Evolutionary conservation across 106 monocot species (phyloP).

Genomic region (Amphibolis antarctica): DNA sequence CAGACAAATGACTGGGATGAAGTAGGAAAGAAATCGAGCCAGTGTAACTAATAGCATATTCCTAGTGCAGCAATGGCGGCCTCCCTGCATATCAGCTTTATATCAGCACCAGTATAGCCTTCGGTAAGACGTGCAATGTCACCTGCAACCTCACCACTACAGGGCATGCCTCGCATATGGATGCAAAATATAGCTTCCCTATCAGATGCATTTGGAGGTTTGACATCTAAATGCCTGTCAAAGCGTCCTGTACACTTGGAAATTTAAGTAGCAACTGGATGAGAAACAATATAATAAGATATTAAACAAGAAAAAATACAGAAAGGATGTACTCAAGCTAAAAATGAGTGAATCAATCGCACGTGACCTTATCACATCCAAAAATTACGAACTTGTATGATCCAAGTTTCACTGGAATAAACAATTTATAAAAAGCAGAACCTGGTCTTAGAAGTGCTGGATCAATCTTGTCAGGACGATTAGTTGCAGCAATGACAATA

Average conservation of each 20-base stretch:
- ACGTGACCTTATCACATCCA: neutral
- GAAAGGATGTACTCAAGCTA: neutral
- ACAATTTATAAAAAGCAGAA: constrained; percentile 3
- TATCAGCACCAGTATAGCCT: constrained; percentile 94
- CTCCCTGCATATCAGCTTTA: constrained; percentile 69
- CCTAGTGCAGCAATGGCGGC: constrained; percentile 59
- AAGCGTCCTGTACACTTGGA: constrained; percentile 54
- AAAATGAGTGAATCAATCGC: neutral
- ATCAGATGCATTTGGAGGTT: constrained; percentile 63
- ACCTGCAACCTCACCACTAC: constrained; percentile 36
- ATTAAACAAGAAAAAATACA: constrained; percentile 1
- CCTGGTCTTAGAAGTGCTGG: constrained; percentile 88
- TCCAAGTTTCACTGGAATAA: neutral
- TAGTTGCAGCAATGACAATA: constrained; percentile 91
- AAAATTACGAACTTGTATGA: neutral
- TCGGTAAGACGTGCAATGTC: constrained; percentile 66
- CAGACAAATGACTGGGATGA: too few species aligned
- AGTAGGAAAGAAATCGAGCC: neutral
- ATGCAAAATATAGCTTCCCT: constrained; percentile 71
- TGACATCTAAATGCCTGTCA: constrained; percentile 76
- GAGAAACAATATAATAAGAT: neutral
- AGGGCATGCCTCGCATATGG: constrained; percentile 52
- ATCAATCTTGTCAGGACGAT: constrained; percentile 98
- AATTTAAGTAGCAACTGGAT: neutral
- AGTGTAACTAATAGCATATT: constrained; percentile 14